Conservation (phyloP, 495 filamentous ascomycete genomes). For the Schizothecium vesticola region DNA sequence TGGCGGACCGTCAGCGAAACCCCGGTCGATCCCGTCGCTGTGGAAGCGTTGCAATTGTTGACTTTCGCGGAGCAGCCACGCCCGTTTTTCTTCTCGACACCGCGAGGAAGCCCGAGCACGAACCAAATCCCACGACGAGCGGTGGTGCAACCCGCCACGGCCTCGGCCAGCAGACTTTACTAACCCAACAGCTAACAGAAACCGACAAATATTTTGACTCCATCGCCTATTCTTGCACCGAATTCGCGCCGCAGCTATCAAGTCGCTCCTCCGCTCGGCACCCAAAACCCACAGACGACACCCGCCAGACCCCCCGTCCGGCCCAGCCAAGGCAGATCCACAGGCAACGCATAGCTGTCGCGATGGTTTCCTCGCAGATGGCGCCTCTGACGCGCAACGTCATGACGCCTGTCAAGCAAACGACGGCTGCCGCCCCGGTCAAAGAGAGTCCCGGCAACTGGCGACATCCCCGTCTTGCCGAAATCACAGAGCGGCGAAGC, state of each 20-base stretch:
- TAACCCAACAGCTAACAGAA: slow-evolving; percentile 16
- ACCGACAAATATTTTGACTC: neutral
- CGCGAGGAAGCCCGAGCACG: slow-evolving; percentile 1
- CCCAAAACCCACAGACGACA: neutral
- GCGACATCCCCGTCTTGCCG: slow-evolving; percentile 75
- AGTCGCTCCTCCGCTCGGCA: neutral
- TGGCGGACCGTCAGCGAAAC: neutral
- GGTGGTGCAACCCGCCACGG: slow-evolving; percentile 9
- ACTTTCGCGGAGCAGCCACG: neutral
- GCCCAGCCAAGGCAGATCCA: neutral
- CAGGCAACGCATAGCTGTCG: slow-evolving; percentile 3
- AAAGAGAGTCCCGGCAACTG: slow-evolving; percentile 66
- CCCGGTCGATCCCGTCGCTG: neutral
- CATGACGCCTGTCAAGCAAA: slow-evolving; percentile 43
- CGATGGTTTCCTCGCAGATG: slow-evolving; percentile 18
- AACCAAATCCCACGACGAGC: slow-evolving; percentile 5
- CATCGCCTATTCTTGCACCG: neutral
- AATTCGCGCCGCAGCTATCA: neutral
- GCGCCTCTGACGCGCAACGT: slow-evolving; percentile 14
- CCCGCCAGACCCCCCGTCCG: neutral
- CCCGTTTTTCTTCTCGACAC: slow-evolving; percentile 10
- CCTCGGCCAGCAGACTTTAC: slow-evolving; percentile 21
- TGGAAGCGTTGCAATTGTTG: slow-evolving; percentile 9
- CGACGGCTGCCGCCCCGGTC: slow-evolving; percentile 29
- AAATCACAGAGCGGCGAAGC: slow-evolving; percentile 70